Evolutionary conservation across 176 grass and related monocot species (phyloP).

Genomic region (Carex myosuroides): DNA sequence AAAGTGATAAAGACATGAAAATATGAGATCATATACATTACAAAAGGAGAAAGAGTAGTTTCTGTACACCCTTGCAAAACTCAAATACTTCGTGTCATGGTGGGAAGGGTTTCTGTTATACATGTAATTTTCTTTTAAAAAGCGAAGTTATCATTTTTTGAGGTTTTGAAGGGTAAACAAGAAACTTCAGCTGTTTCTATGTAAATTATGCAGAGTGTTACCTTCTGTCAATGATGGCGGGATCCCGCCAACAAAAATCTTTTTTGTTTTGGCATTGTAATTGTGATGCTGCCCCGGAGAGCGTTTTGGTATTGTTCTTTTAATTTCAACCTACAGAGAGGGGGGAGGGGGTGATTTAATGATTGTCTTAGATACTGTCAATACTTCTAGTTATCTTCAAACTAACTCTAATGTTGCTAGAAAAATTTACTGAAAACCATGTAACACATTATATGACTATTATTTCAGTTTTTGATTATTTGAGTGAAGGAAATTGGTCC

Average conservation of each 20-base stretch:
- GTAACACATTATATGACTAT: no score
- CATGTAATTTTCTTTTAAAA: not conserved
- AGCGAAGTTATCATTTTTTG: not conserved
- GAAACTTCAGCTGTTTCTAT: not conserved
- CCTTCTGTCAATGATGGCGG: constrained; percentile 63
- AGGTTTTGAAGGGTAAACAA: not conserved
- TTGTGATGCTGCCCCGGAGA: constrained; percentile 33
- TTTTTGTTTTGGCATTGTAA: constrained; percentile 81
- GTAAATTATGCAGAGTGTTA: constrained; percentile 25
- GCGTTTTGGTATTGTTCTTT: constrained; percentile 88
- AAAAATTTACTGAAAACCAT: not conserved
- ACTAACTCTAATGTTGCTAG: not conserved
- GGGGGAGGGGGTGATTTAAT: not conserved
- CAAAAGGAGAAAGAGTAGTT: constrained; percentile 7
- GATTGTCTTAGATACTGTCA: not conserved
- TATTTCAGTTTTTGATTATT: not conserved
- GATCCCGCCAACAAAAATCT: constrained; percentile 91
- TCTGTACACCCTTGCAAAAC: not conserved
- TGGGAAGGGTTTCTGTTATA: not conserved
- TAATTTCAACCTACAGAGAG: constrained; percentile 83
- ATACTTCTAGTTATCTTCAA: not conserved
- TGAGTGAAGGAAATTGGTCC: not conserved
- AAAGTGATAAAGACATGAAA: constrained; percentile 1
- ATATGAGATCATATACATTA: constrained; percentile 20
- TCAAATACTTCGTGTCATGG: not conserved